Evolutionary conservation across 805 yeast species (phyloP), one percentile per base, ranked within the genome.

Genomic region (Dipodascus albidus): DNA sequence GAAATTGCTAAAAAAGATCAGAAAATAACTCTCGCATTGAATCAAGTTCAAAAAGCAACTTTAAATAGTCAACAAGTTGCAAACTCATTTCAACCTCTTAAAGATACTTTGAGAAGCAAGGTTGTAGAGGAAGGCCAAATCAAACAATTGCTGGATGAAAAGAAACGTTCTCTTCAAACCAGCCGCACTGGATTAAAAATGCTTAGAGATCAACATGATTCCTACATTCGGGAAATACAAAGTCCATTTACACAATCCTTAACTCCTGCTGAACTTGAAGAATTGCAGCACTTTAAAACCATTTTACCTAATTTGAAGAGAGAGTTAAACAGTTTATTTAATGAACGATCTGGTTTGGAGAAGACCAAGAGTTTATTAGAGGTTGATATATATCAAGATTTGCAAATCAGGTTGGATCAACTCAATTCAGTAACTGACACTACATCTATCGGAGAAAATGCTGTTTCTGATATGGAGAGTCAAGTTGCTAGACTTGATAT

Each of bases 361-460:
- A 67, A 80, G 11, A 68, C 72, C 17, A 64, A 79, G 15, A 71
- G 79, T 0, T 64, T 68, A 0, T 58, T 78, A 6, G 77, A 78
- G 49, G 73, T 84, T 1, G 88, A 82, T 56, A 64, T 87, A 44
- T 66, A 70, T n/a, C 80, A 81, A 27, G 81, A 76, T 51, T 70
- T 81, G 48, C 67, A 74, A 47, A 86, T 87, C 11, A 78, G 79
- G 54, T 65, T 71, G 53, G 68, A 67, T 22, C 76, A 75, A 38
- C 56, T 79, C 17, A 54, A 48, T 15, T 50, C 55, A 55, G 52
- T 61, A 58, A 44, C 35, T 53, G 60, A 54, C 53, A 4, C 44
- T 38, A 19, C 15, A 14, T 14, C 44, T 6, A 17, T 17, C 6
- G 20, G 44, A 11, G 17, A 9, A 49, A 3, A 53, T 52, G 44